Conservation (phyloP, 495 filamentous ascomycete genomes). For the Aspergillus incahuasiensis region DNA sequence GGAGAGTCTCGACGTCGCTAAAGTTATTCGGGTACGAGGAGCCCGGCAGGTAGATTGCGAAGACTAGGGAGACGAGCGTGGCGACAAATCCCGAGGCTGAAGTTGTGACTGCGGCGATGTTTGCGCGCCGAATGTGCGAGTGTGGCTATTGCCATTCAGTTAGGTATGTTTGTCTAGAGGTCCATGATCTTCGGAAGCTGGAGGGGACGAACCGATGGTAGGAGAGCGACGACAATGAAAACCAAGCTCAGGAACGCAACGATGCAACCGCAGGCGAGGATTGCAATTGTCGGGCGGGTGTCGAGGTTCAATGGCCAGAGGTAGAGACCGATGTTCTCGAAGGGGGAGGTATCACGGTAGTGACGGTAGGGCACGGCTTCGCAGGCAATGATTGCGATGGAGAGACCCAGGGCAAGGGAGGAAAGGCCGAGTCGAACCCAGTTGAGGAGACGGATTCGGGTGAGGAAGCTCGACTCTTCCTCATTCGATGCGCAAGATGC, state of each 20-base stretch:
- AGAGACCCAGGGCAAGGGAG: conserved; percentile 25
- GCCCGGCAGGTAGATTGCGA: conserved; percentile 40
- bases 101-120: conserved; percentile 32
- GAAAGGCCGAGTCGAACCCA: conserved; percentile 36
- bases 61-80: conserved; percentile 37
- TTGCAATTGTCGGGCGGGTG: conserved; percentile 39
- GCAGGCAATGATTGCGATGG: conserved; percentile 39
- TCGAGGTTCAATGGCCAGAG: conserved; percentile 51
- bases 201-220: conserved; percentile 41
- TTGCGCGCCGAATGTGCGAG: conserved; percentile 34
- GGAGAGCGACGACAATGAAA: conserved; percentile 38
- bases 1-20: conserved; percentile 39
- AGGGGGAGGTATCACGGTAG: conserved; percentile 35
- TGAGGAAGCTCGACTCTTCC: conserved; percentile 37
- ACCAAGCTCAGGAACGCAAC: conserved; percentile 35
- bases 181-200: background rate
- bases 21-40: conserved; percentile 35
- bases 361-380: conserved; percentile 37
- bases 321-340: conserved; percentile 34
- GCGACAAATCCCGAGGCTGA: conserved; percentile 37
- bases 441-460: conserved; percentile 33
- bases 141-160: conserved; percentile 23
- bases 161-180: background rate
- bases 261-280: conserved; percentile 41
- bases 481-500: conserved; percentile 31